These are phyloP conservation scores for Aphanomyces euteiches DNA, from an alignment of 352 stramenopile species.

Conservation along the genomic window DNA sequence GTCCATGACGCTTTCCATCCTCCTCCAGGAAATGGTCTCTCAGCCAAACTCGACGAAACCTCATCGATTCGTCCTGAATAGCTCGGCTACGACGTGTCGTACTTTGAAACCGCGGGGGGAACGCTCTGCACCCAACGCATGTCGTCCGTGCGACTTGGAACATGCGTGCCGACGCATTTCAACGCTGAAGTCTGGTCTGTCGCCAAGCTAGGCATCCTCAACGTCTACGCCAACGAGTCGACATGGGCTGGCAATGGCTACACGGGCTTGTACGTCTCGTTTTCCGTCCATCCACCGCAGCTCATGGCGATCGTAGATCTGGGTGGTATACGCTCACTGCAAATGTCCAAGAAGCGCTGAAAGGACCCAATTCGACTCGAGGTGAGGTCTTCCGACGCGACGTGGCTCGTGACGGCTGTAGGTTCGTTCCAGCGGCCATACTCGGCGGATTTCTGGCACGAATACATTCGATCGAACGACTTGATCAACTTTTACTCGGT, in stretches of 20 bases:
- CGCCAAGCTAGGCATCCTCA: slow-evolving; percentile 37
- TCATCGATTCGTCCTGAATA: neutral
- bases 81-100: slow-evolving; percentile 21
- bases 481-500: slow-evolving; percentile 38
- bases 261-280: slow-evolving; percentile 4
- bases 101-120: slow-evolving; percentile 9
- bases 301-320: slow-evolving; percentile 30
- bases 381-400: neutral
- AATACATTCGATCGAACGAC: slow-evolving; percentile 42
- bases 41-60: neutral
- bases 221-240: slow-evolving; percentile 48
- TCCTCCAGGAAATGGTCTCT: neutral
- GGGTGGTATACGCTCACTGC: slow-evolving; percentile 47
- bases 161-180: slow-evolving; percentile 5
- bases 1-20: neutral
- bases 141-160: neutral
- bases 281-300: neutral
- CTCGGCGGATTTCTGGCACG: slow-evolving; percentile 47
- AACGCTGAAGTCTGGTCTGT: slow-evolving; percentile 57
- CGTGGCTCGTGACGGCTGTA: neutral
- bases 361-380: slow-evolving; percentile 19
- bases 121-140: neutral
- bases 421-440: slow-evolving; percentile 19
- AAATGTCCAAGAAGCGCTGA: slow-evolving; percentile 34
- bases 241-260: neutral